These are phyloP conservation scores for Colletotrichum gigasporum DNA, from an alignment of 2,329 filamentous ascomycete genomes.

Conservation along the genomic window DNA sequence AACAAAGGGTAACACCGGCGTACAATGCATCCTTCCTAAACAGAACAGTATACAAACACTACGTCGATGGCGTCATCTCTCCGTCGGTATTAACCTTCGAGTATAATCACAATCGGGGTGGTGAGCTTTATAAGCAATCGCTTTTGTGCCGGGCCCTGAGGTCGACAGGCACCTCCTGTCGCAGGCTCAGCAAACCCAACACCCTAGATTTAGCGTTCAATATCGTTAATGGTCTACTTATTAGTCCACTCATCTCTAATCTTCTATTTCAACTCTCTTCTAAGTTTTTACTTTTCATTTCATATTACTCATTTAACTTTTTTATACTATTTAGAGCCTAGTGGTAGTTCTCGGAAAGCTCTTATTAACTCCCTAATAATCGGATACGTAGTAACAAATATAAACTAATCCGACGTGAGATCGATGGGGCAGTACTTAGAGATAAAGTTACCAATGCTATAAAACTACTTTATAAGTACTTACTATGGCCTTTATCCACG, in stretches of 20 bases:
- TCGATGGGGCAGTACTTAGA: constrained; percentile 30
- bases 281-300: constrained; percentile 34
- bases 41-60: constrained; percentile 29
- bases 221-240: constrained; percentile 34
- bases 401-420: constrained; percentile 24
- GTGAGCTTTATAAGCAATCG: constrained; percentile 30
- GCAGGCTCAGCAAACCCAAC: constrained; percentile 28
- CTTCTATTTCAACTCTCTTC: constrained; percentile 28
- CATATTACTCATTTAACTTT: background rate
- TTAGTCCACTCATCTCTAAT: constrained; percentile 31
- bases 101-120: background rate
- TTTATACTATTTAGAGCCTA: constrained; percentile 2
- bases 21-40: constrained; percentile 19
- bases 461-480: constrained; percentile 32
- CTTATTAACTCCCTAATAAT: constrained; percentile 1
- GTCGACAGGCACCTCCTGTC: background rate
- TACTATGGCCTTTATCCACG: constrained; percentile 25
- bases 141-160: constrained; percentile 30
- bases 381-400: constrained; percentile 29
- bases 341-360: background rate
- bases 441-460: constrained; percentile 31
- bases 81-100: constrained; percentile 30
- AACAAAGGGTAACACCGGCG: background rate
- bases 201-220: constrained; percentile 34
- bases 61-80: constrained; percentile 29